Conservation (phyloP, 768 basidiomycete species). For the Phaeotremella skinneri region DNA sequence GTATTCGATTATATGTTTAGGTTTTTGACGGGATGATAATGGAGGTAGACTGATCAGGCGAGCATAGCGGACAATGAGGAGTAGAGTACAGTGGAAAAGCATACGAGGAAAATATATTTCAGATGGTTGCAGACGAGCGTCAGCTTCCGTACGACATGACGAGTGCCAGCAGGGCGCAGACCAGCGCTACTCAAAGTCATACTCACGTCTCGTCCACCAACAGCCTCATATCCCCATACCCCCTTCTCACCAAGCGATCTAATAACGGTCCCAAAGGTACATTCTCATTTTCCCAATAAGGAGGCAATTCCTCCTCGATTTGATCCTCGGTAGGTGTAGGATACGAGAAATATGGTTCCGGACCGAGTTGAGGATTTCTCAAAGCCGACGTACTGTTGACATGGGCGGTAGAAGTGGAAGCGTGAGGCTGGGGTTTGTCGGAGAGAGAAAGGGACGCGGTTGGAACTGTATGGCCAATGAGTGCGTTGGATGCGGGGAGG, state of each 20-base stretch:
- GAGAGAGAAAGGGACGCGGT: constrained; percentile 3
- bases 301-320: constrained; percentile 40
- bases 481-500: no score
- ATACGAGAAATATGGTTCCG: constrained; percentile 39
- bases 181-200: no score
- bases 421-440: constrained; percentile 10
- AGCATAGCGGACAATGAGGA: not conserved
- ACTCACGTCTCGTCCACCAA: constrained; percentile 38
- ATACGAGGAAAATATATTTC: no score
- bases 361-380: constrained; percentile 36
- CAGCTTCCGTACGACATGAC: no score
- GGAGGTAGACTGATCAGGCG: constrained; percentile 27
- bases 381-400: not conserved
- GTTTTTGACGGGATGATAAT: constrained; percentile 25
- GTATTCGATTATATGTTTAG: constrained; percentile 39
- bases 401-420: constrained; percentile 13
- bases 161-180: no score
- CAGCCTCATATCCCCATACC: constrained; percentile 37
- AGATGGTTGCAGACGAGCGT: no score
- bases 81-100: not conserved
- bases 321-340: constrained; percentile 33
- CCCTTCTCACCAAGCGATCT: constrained; percentile 30
- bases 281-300: constrained; percentile 38
- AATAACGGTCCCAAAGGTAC: constrained; percentile 32
- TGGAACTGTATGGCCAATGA: no score